A percentile compares a stretch with the other conserved stretches of the same genome.
phyloP scores from a whole-genome alignment of 2,329 filamentous ascomycete species.

The Colletotrichum coccodes region DNA sequence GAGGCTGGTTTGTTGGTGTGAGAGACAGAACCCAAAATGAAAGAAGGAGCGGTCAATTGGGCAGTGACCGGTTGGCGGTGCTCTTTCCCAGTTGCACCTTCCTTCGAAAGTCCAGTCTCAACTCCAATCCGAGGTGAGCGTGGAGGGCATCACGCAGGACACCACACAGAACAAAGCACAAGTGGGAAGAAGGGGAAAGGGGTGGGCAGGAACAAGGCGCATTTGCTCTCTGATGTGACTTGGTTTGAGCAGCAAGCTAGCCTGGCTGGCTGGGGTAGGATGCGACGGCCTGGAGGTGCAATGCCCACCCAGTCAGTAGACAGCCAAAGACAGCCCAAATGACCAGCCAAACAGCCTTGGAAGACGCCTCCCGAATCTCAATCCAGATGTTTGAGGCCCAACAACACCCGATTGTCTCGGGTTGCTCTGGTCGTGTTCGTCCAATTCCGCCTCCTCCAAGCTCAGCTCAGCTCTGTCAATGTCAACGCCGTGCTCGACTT shows the following conservation, averaged over 20 bases:
- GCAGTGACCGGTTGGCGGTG: neutral
- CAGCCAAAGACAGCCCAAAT: neutral
- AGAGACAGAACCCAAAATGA: neutral
- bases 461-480: neutral
- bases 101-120: conserved; percentile 1
- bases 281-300: neutral
- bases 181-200: neutral
- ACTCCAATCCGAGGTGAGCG: conserved; percentile 7
- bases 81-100: conserved; percentile 4
- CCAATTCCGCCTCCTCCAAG: neutral
- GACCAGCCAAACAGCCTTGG: neutral
- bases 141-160: conserved; percentile 29
- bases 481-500: conserved; percentile 9
- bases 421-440: conserved; percentile 23
- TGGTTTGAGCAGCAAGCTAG: neutral
- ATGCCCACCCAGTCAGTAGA: neutral
- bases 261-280: neutral
- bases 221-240: neutral
- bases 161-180: conserved; percentile 6
- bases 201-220: neutral
- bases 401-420: conserved; percentile 20
- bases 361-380: conserved; percentile 6
- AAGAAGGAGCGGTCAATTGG: conserved; percentile 14
- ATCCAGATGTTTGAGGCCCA: neutral
- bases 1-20: conserved; percentile 10